Evolutionary conservation across 2,329 filamentous ascomycete genomes (phyloP).

Genomic region (Elsinoe fawcettii): DNA sequence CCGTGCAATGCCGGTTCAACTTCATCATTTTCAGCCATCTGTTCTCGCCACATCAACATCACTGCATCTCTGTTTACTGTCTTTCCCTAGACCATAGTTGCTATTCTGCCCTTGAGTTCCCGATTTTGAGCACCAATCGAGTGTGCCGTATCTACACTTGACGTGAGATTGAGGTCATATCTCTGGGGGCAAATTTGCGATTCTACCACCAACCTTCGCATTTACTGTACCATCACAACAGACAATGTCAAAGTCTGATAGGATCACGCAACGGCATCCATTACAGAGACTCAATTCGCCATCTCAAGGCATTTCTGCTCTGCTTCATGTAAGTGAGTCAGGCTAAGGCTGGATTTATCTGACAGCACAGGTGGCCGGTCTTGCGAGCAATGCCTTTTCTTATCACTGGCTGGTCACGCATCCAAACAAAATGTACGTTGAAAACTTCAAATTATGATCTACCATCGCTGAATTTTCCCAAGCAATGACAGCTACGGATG

Average conservation of each 20-base stretch:
- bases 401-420: slow-evolving; percentile 35
- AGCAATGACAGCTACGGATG: slow-evolving; percentile 57
- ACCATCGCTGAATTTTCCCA: slow-evolving; percentile 23
- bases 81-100: too few relatives aligned
- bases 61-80: too few relatives aligned
- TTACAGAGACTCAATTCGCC: slow-evolving; percentile 61
- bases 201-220: neutral
- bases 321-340: slow-evolving; percentile 45
- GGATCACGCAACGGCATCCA: slow-evolving; percentile 43
- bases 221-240: neutral
- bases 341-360: neutral
- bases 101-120: neutral
- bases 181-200: neutral
- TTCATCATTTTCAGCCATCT: neutral
- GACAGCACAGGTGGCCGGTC: slow-evolving; percentile 29
- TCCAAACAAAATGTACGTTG: slow-evolving; percentile 31
- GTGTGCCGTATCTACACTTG: neutral
- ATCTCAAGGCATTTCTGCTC: slow-evolving; percentile 54
- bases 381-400: slow-evolving; percentile 38
- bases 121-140: neutral
- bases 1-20: neutral
- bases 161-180: neutral
- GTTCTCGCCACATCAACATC: neutral
- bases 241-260: slow-evolving; percentile 2
- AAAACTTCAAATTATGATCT: slow-evolving; percentile 17